A percentile compares a stretch with the other conserved stretches of the same genome.
phyloP scores from a whole-genome alignment of 2,329 filamentous ascomycete genomes.

The Stromatinia cepivora region DNA sequence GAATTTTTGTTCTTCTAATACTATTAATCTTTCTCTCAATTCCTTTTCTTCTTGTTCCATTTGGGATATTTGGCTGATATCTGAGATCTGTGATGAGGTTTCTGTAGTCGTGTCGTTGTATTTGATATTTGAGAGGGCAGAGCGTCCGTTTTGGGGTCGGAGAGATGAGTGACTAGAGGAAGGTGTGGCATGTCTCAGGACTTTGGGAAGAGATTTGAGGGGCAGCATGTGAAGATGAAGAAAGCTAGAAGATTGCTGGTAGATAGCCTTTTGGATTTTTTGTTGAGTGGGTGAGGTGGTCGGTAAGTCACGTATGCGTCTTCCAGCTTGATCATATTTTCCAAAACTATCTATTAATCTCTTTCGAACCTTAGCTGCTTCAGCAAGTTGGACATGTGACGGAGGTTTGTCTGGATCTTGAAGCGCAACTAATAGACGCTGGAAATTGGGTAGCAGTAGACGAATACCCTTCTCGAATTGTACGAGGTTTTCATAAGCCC shows the following conservation, averaged over 20 bases:
- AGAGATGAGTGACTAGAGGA: conserved; percentile 41
- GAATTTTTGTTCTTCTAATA: conserved; percentile 73
- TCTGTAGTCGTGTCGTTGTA: conserved; percentile 51
- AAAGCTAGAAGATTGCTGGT: conserved; percentile 68
- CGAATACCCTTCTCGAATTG: conserved; percentile 73
- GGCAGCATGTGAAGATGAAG: conserved; percentile 75
- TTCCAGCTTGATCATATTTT: conserved; percentile 68
- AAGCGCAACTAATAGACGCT: conserved; percentile 61
- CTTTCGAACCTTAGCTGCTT: conserved; percentile 70
- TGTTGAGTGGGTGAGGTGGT: conserved; percentile 63
- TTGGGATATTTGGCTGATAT: conserved; percentile 59
- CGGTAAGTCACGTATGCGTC: conserved; percentile 66
- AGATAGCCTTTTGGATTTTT: conserved; percentile 66
- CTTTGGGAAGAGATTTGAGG: conserved; percentile 59
- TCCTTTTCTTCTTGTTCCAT: conserved; percentile 69
- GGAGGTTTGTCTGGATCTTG: conserved; percentile 62
- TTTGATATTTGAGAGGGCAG: conserved; percentile 59
- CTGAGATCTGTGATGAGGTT: conserved; percentile 52
- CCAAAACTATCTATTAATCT: conserved; percentile 70
- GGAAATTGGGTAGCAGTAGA: conserved; percentile 66
- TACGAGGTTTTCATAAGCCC: conserved; percentile 65
- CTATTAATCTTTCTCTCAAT: conserved; percentile 65
- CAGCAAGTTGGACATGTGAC: conserved; percentile 55
- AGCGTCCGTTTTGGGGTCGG: conserved; percentile 31
- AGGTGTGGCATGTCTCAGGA: conserved; percentile 63